Conservation (phyloP, 805 yeast genomes). For the Candida sithepensis region DNA sequence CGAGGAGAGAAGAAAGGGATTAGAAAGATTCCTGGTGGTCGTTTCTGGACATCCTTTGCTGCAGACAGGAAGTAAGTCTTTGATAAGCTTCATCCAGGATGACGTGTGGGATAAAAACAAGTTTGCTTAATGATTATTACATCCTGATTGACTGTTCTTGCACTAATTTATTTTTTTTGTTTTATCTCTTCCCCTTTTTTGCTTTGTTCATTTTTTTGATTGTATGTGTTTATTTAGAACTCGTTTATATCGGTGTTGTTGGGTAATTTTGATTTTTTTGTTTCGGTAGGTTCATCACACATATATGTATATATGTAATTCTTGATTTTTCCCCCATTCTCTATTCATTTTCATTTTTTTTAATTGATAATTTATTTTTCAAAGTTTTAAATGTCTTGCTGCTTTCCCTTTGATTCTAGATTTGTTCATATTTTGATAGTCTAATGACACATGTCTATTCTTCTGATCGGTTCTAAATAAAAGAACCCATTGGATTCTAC, state of each 20-base stretch:
- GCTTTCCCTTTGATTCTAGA: too few species aligned
- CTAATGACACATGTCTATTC: too few species aligned
- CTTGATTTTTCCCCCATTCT: background rate
- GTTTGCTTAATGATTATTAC: conserved; percentile 10
- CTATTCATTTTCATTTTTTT: background rate
- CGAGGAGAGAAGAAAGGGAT: conserved; percentile 76
- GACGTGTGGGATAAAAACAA: conserved; percentile 63
- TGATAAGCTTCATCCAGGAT: conserved; percentile 83
- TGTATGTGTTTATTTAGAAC: too few species aligned
- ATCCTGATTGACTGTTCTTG: too few species aligned
- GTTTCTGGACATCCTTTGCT: conserved; percentile 93
- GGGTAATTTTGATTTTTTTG: background rate
- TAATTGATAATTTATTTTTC: too few species aligned
- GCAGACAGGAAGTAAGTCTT: conserved; percentile 78
- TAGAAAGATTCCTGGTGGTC: conserved; percentile 69
- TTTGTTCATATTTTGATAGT: too few species aligned
- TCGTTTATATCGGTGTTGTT: background rate
- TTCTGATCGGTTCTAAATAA: too few species aligned
- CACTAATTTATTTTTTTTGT: background rate
- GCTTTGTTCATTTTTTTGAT: background rate
- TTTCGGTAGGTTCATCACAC: background rate
- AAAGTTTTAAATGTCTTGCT: background rate
- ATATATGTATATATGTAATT: background rate
- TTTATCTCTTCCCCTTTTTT: background rate
- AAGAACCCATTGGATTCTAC: too few species aligned